Evolutionary conservation across 129 eudicot genomes (phyloP).

Genomic region (Mikania micrantha): DNA sequence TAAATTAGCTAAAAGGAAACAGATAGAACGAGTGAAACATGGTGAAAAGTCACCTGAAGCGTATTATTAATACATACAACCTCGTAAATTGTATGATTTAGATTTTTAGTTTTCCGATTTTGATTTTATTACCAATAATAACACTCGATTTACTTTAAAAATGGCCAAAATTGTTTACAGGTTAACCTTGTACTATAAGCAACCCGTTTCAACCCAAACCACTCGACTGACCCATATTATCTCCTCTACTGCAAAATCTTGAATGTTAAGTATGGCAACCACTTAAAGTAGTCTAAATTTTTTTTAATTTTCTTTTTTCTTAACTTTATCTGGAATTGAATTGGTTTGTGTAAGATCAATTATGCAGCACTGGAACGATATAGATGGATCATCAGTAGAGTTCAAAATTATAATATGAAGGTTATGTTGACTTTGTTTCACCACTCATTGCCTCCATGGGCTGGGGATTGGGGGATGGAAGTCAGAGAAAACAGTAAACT

Average conservation of each 20-base stretch:
- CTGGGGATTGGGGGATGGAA: constrained; percentile 99
- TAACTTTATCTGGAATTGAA: not conserved
- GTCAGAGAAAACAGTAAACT: constrained; percentile 78
- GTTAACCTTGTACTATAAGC: not conserved
- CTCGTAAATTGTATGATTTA: not conserved
- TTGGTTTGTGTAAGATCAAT: constrained; percentile 48
- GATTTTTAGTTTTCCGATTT: not conserved
- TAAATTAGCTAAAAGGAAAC: not conserved
- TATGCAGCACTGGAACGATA: constrained; percentile 97
- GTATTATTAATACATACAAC: not conserved
- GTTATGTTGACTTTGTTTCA: constrained; percentile 97
- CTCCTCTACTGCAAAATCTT: not conserved
- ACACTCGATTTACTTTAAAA: not conserved
- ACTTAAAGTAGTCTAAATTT: not conserved
- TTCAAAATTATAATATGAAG: constrained; percentile 86
- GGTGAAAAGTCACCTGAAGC: not conserved
- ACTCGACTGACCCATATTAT: not conserved
- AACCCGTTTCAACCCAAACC: not conserved
- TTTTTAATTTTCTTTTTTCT: not conserved
- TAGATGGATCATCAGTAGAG: constrained; percentile 83
- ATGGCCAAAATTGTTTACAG: not conserved
- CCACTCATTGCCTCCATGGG: constrained; percentile 99
- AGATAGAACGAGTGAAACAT: not conserved
- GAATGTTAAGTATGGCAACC: not conserved
- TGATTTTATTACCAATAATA: not conserved